Evolutionary conservation across 164 flowering plant species (phyloP).

Genomic region (Paratinospora sagittata): DNA sequence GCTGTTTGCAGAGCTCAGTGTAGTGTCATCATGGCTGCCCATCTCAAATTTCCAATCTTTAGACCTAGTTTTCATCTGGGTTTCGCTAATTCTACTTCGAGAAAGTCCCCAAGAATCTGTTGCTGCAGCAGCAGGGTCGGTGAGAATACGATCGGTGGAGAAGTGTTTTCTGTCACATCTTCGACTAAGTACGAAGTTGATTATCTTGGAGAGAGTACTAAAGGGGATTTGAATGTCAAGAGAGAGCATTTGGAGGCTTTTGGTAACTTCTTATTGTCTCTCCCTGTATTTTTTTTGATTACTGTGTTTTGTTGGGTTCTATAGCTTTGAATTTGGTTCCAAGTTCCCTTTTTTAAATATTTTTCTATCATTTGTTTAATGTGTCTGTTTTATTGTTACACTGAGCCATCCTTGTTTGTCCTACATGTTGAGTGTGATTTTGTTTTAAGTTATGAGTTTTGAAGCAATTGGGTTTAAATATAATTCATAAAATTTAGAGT

Average conservation of each 20-base stretch:
- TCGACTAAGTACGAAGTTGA: constrained; percentile 33
- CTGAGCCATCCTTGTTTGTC: no score
- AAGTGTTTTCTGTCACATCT: constrained; percentile 29
- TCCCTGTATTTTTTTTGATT: neutral
- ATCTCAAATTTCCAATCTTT: neutral
- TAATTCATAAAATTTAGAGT: no score
- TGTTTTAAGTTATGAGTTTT: no score
- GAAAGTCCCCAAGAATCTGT: constrained; percentile 11
- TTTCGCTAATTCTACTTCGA: constrained; percentile 7
- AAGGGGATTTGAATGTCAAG: constrained; percentile 34
- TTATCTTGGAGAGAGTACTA: constrained; percentile 37
- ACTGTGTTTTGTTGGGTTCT: no score
- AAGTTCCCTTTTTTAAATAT: no score
- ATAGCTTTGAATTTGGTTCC: no score
- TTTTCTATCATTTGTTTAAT: no score
- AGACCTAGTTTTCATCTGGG: constrained; percentile 4
- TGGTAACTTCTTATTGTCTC: constrained; percentile 10
- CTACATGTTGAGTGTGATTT: no score
- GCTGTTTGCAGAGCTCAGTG: no score
- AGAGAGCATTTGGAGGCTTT: constrained; percentile 24
- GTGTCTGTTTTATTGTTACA: no score
- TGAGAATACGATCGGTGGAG: constrained; percentile 16
- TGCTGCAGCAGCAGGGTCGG: constrained; percentile 16
- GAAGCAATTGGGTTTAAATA: no score
- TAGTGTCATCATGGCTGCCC: constrained; percentile 12